Percentiles rank a stretch among this genome's conserved stretches.
Evolutionary conservation across 1,284 basidiomycete genomes (phyloP).

Genomic region (Sporisorium sorghi): DNA sequence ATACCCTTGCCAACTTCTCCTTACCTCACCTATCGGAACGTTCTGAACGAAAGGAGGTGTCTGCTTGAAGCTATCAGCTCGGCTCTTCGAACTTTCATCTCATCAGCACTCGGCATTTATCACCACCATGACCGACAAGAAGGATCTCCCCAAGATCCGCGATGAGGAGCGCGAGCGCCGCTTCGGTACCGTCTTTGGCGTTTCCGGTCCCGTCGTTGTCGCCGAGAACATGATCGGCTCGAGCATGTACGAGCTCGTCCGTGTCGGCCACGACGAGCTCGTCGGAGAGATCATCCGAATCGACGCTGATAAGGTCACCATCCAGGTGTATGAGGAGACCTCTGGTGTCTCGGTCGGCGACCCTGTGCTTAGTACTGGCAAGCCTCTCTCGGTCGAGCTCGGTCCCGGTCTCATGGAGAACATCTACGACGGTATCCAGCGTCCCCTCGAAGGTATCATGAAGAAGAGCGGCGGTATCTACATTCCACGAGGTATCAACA

Average conservation of each 20-base stretch:
- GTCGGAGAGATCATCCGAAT: conserved; percentile 69
- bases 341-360: conserved; percentile 87
- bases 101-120: background rate
- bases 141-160: conserved; percentile 66
- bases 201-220: conserved; percentile 68
- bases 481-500: conserved; percentile 93
- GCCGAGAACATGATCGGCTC: conserved; percentile 69
- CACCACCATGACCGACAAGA: conserved; percentile 62
- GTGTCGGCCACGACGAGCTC: conserved; percentile 68
- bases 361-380: conserved; percentile 95
- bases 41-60: background rate
- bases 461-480: conserved; percentile 97
- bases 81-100: background rate
- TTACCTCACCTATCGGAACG: background rate
- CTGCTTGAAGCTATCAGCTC: background rate
- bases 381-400: conserved; percentile 95
- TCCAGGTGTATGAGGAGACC: conserved; percentile 97
- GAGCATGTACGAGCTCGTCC: conserved; percentile 69
- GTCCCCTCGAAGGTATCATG: conserved; percentile 83
- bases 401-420: conserved; percentile 98
- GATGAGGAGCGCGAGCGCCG: conserved; percentile 66
- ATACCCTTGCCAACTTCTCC: conserved; percentile 9
- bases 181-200: conserved; percentile 65
- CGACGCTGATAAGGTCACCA: conserved; percentile 77
- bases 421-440: conserved; percentile 80